Evolutionary conservation across 495 filamentous ascomycete genomes (phyloP), one percentile per base, ranked within the genome.

Genomic region (Penicillium simplicissimum): DNA sequence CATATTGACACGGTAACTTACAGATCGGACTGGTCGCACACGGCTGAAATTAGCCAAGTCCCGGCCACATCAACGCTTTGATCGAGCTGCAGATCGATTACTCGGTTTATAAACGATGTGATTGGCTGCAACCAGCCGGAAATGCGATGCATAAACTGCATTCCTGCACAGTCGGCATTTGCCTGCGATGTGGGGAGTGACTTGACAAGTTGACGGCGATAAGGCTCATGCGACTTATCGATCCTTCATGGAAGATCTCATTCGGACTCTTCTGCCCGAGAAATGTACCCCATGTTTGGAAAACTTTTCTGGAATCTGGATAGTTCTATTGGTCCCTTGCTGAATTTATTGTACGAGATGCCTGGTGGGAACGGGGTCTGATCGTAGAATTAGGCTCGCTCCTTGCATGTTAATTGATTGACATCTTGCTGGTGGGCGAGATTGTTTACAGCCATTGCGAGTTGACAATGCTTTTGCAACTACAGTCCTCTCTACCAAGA

Each of bases 281-380:
- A 53, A 53, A 34, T 53, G 28, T 53, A 53, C 10, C 31, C 17
- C 31, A 31, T 53, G 28, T 36, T 53, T 11, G 19, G 2, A 36
- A n/a, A 8, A n/a, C 7, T 31, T 36, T 36, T 36, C 51, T 36
- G 14, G 7, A 31, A 21, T 36, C 51, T 36, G 14, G 7, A 31
- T 31, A 25, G 45, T 19, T 49, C 14, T 49, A 49, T 49, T 31
- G 45, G 23, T 23, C 51, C 51, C 51, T 53, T 53, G n/a, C 51
- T 15, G 51, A 3, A 33, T 8, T 19, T 36, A 53, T 53, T 13
- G 31, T 10, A 35, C 5, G 1, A 31, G 28, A 19, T 21, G 3
- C 19, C 3, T 7, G 0, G 40, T 8, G 21, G 9, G 17, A 36
- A 53, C 33, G 5, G 51, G 51, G 13, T 31, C 28, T 36, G 31